These are phyloP conservation scores for Saprolegnia parasitica DNA, from an alignment of 352 stramenopile species.

Conservation along the genomic window DNA sequence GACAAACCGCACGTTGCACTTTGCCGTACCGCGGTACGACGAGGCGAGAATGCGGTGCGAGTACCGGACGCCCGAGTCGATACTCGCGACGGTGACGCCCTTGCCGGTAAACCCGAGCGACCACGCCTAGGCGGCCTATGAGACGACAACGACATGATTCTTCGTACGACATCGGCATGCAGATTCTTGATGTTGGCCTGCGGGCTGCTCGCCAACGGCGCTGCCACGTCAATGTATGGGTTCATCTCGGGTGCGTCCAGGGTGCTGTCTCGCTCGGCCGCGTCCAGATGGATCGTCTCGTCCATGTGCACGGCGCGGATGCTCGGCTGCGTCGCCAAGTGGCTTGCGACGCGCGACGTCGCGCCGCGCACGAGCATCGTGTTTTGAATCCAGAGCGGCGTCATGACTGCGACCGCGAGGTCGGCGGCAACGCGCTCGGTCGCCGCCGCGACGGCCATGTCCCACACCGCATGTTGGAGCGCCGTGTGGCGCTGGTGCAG, in stretches of 20 bases:
- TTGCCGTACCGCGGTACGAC: slow-evolving; percentile 49
- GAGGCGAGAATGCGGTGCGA: slow-evolving; percentile 48
- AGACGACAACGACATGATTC: slow-evolving; percentile 46
- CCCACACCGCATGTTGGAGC: not conserved
- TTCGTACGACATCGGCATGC: slow-evolving; percentile 33
- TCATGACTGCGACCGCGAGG: not conserved
- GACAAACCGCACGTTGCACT: not conserved
- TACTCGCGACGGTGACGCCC: slow-evolving; percentile 54
- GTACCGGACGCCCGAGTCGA: slow-evolving; percentile 70
- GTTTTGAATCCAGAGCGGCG: slow-evolving; percentile 58
- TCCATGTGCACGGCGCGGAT: slow-evolving; percentile 15
- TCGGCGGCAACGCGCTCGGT: not conserved
- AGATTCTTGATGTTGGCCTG: slow-evolving; percentile 36
- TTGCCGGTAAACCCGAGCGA: slow-evolving; percentile 34
- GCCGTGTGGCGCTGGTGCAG: not conserved
- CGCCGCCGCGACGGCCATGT: not conserved
- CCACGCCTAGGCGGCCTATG: slow-evolving; percentile 52
- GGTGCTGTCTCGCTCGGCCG: not conserved
- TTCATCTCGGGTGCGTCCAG: not conserved
- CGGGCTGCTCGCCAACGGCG: slow-evolving; percentile 38
- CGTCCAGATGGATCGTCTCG: not conserved
- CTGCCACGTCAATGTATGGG: slow-evolving; percentile 35
- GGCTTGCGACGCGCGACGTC: not conserved
- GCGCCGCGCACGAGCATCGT: slow-evolving; percentile 38
- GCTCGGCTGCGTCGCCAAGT: not conserved